phyloP scores from a whole-genome alignment of 345 rosid genomes.

The Bruguiera parviflora region DNA sequence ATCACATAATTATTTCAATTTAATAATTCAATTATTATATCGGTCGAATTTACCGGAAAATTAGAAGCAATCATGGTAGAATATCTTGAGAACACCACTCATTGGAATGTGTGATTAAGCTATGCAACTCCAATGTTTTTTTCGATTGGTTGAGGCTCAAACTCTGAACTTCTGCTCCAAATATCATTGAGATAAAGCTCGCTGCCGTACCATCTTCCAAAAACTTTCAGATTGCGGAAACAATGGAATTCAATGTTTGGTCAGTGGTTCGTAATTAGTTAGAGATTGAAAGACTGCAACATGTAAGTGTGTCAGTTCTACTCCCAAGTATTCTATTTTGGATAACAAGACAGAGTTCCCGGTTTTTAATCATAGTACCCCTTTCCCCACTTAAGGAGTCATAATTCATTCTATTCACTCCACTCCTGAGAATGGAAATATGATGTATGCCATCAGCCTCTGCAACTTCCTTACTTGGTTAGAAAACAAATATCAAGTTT shows the following conservation, averaged over 20 bases:
- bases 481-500: constrained; percentile 29
- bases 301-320: too few relatives aligned
- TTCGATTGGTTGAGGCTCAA: too few relatives aligned
- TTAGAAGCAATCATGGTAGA: constrained; percentile 51
- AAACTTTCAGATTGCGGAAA: constrained; percentile 21
- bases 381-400: too few relatives aligned
- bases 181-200: too few relatives aligned
- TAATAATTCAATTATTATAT: neutral
- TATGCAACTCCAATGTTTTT: too few relatives aligned
- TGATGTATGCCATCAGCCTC: constrained; percentile 9
- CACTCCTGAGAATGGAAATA: constrained; percentile 15
- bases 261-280: too few relatives aligned
- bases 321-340: too few relatives aligned
- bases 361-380: too few relatives aligned
- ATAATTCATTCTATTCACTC: constrained; percentile 17
- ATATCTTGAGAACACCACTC: constrained; percentile 49
- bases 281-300: too few relatives aligned
- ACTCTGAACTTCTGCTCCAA: too few relatives aligned
- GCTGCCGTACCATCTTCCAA: constrained; percentile 12
- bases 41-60: constrained; percentile 39
- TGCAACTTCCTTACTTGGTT: constrained; percentile 26
- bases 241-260: constrained; percentile 34
- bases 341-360: too few relatives aligned
- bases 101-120: constrained; percentile 11
- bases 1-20: constrained; percentile 1